Evolutionary conservation across 2,329 filamentous ascomycete genomes (phyloP).

Genomic region (Penicillium sp.): DNA sequence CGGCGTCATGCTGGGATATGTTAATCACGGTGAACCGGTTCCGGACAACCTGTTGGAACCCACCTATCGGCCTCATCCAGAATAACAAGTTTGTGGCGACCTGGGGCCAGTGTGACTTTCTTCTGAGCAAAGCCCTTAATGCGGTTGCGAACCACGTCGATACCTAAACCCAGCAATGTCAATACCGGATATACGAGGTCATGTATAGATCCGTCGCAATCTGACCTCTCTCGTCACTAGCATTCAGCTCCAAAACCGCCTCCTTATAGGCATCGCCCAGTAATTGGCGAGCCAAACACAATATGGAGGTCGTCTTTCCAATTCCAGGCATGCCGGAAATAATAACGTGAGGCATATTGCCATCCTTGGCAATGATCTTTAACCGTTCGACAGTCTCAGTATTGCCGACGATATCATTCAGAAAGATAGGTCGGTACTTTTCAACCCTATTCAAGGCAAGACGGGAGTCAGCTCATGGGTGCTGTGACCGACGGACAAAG

Average conservation of each 20-base stretch:
- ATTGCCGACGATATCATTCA: constrained; percentile 96
- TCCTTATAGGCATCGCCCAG: constrained; percentile 94
- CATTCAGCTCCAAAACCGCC: constrained; percentile 92
- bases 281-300: constrained; percentile 86
- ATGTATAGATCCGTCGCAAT: no score
- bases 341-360: constrained; percentile 98
- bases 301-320: constrained; percentile 92
- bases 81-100: constrained; percentile 92
- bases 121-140: constrained; percentile 99
- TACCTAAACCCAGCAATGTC: constrained; percentile 50
- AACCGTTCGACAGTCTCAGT: constrained; percentile 94
- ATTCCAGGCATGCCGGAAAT: constrained; percentile 99
- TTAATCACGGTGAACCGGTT: constrained; percentile 1
- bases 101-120: constrained; percentile 87
- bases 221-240: constrained; percentile 81
- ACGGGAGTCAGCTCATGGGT: constrained; percentile 9
- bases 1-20: constrained; percentile 67
- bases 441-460: constrained; percentile 67
- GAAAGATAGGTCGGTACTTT: constrained; percentile 90
- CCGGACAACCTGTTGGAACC: constrained; percentile 1
- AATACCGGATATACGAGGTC: no score
- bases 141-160: constrained; percentile 92
- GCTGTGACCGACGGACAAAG: not conserved
- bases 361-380: constrained; percentile 97
- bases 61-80: constrained; percentile 90